phyloP scores from a whole-genome alignment of 352 stramenopile species.

The Blastocystis sp. region DNA sequence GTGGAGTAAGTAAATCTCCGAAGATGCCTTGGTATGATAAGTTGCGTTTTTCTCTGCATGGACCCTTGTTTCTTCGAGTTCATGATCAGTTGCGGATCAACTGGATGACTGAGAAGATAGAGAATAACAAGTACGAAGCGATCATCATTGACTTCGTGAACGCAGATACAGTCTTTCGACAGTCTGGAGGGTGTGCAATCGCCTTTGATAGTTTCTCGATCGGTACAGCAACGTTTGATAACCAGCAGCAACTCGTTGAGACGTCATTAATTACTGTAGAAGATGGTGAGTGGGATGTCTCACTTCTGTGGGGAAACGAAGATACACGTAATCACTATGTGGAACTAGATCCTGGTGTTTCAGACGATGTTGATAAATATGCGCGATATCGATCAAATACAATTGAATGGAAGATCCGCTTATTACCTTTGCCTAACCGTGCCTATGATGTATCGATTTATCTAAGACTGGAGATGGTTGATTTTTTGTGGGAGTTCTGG shows the following conservation, averaged over 20 bases:
- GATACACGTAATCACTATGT: conserved; percentile 39
- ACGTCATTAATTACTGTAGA: background rate
- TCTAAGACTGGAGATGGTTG: background rate
- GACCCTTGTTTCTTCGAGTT: background rate
- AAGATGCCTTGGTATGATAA: conserved; percentile 56
- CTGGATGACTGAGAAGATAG: conserved; percentile 5
- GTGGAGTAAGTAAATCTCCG: conserved; percentile 25
- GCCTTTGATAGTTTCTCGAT: conserved; percentile 53
- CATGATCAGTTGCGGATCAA: conserved; percentile 11
- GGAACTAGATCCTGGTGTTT: background rate
- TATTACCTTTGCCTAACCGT: background rate
- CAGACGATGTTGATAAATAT: conserved; percentile 45
- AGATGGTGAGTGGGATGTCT: background rate
- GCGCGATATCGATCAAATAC: conserved; percentile 2
- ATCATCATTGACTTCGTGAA: background rate
- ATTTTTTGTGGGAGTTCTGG: conserved; percentile 22
- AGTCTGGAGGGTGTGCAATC: background rate
- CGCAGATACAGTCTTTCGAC: background rate
- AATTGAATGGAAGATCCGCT: conserved; percentile 31
- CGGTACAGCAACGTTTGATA: background rate
- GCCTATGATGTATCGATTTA: conserved; percentile 24
- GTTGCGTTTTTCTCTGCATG: conserved; percentile 42
- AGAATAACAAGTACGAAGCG: background rate
- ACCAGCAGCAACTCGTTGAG: background rate
- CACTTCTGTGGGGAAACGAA: background rate